A percentile compares a stretch with the other conserved stretches of the same genome.
Evolutionary conservation across 345 rosid species (phyloP).

Genomic region (Salix purpurea): DNA sequence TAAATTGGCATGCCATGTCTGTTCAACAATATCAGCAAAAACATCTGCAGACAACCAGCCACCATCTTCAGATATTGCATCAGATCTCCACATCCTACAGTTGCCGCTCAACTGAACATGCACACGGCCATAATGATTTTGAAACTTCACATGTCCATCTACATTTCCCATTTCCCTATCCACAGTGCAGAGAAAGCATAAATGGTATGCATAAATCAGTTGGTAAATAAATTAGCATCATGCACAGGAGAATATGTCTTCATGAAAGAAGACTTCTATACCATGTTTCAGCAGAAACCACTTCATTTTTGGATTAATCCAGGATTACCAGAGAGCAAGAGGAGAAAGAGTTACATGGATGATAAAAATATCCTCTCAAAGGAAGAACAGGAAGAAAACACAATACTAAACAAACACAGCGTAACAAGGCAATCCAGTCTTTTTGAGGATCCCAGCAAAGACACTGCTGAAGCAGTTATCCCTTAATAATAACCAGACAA

Average conservation of each 20-base stretch:
- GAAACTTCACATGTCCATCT: conserved; percentile 80
- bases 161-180: conserved; percentile 80
- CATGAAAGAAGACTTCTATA: not conserved
- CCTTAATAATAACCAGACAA: not conserved
- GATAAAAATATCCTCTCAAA: too few species aligned
- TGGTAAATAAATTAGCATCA: not conserved
- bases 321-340: too few species aligned
- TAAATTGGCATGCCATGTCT: conserved; percentile 88
- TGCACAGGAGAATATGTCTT: not conserved
- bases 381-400: too few species aligned
- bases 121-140: conserved; percentile 75
- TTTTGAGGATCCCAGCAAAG: not conserved
- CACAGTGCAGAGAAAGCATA: conserved; percentile 17
- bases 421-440: too few species aligned
- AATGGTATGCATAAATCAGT: not conserved
- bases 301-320: not conserved
- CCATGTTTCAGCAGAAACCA: not conserved
- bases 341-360: too few species aligned
- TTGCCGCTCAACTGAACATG: conserved; percentile 82
- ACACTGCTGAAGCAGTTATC: not conserved
- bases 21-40: conserved; percentile 76
- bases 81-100: conserved; percentile 87
- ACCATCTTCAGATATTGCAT: conserved; percentile 68
- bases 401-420: too few species aligned
- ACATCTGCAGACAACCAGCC: conserved; percentile 92